phyloP scores from a whole-genome alignment of 2,329 filamentous ascomycete species.

The Aulographum hederae region DNA sequence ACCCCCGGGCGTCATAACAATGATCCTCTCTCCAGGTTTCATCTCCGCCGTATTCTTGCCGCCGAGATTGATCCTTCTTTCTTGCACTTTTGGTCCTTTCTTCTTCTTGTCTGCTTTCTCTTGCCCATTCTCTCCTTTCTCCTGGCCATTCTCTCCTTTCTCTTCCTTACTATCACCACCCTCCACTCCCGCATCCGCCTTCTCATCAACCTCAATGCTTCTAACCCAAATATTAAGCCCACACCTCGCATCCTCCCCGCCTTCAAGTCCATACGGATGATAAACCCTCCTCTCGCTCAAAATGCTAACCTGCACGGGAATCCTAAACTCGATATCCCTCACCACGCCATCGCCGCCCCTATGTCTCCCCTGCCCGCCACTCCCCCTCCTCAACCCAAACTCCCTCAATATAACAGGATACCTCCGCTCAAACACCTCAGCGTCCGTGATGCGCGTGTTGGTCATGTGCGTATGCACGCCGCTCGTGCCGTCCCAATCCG shows the following conservation, averaged over 20 bases:
- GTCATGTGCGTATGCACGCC: slow-evolving; percentile 79
- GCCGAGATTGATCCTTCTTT: slow-evolving; percentile 52
- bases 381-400: slow-evolving; percentile 45
- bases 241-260: slow-evolving; percentile 59
- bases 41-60: slow-evolving; percentile 67
- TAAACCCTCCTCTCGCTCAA: slow-evolving; percentile 61
- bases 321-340: slow-evolving; percentile 64
- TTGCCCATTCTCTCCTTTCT: slow-evolving; percentile 6
- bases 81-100: slow-evolving; percentile 27
- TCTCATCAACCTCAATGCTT: slow-evolving; percentile 31
- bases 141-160: slow-evolving; percentile 32
- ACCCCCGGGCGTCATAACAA: slow-evolving; percentile 60
- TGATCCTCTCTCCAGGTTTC: slow-evolving; percentile 59
- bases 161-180: slow-evolving; percentile 16
- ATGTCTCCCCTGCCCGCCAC: slow-evolving; percentile 46
- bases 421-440: slow-evolving; percentile 59
- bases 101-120: slow-evolving; percentile 9
- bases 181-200: slow-evolving; percentile 5
- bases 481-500: slow-evolving; percentile 52
- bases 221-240: slow-evolving; percentile 81
- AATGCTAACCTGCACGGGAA: slow-evolving; percentile 62
- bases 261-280: slow-evolving; percentile 64
- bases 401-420: slow-evolving; percentile 58
- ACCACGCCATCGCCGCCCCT: slow-evolving; percentile 60
- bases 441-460: slow-evolving; percentile 68